A percentile compares a stretch with the other conserved stretches of the same genome.
These are phyloP conservation scores for Aspergillus pseudoglaucus DNA, from an alignment of 2,329 filamentous ascomycete genomes.

Conservation along the genomic window DNA sequence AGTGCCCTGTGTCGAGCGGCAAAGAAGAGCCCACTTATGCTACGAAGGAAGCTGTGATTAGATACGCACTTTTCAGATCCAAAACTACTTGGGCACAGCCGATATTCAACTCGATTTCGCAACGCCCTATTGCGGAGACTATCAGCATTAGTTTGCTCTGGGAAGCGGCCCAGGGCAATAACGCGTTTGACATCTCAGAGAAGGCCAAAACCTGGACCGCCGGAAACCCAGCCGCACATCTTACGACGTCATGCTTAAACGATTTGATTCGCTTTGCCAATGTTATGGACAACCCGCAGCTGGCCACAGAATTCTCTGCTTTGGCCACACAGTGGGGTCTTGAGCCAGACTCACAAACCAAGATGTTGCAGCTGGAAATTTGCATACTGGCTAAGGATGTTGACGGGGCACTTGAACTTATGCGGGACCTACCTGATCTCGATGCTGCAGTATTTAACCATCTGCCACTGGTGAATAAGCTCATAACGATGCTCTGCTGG, in stretches of 20 bases:
- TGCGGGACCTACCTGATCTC: slow-evolving; percentile 50
- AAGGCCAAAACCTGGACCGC: slow-evolving; percentile 64
- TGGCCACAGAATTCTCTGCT: slow-evolving; percentile 66
- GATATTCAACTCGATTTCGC: slow-evolving; percentile 47
- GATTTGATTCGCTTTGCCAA: slow-evolving; percentile 66
- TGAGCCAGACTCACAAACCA: slow-evolving; percentile 61
- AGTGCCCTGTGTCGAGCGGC: slow-evolving; percentile 44
- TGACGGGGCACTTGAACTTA: slow-evolving; percentile 49
- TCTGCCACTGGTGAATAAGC: slow-evolving; percentile 60
- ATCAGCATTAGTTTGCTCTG: slow-evolving; percentile 72
- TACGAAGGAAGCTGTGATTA: slow-evolving; percentile 52
- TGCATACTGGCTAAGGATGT: slow-evolving; percentile 67
- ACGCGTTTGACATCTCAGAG: slow-evolving; percentile 63
- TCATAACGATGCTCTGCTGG: slow-evolving; percentile 63
- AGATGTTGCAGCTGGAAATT: slow-evolving; percentile 68
- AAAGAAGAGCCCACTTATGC: slow-evolving; percentile 35
- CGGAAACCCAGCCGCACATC: slow-evolving; percentile 40
- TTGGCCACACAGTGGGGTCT: slow-evolving; percentile 62
- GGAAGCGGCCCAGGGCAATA: slow-evolving; percentile 65
- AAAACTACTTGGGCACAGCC: slow-evolving; percentile 57
- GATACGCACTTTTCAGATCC: slow-evolving; percentile 54
- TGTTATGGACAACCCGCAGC: slow-evolving; percentile 60
- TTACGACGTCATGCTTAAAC: slow-evolving; percentile 71
- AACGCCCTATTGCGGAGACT: slow-evolving; percentile 47
- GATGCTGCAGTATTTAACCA: slow-evolving; percentile 53